phyloP scores from a whole-genome alignment of 805 yeast species.

The Candida sonorensis region DNA sequence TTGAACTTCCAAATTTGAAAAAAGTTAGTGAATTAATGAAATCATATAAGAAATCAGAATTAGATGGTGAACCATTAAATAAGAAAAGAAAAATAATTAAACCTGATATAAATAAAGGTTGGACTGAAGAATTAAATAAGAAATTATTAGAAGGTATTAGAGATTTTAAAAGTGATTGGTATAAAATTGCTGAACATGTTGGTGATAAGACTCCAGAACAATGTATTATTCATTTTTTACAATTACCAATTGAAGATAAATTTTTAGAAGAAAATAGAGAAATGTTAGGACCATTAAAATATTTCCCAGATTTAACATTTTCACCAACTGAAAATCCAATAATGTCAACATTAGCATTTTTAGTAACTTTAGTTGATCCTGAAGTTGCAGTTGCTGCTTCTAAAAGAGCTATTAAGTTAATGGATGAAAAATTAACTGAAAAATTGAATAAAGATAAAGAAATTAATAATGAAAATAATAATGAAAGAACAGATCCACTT shows the following conservation, averaged over 20 bases:
- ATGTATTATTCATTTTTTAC: slow-evolving; percentile 73
- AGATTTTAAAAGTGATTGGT: slow-evolving; percentile 71
- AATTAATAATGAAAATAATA: slow-evolving; percentile 4
- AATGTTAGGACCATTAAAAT: slow-evolving; percentile 68
- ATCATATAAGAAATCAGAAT: not conserved
- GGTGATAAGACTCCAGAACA: slow-evolving; percentile 70
- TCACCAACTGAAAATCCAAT: slow-evolving; percentile 89
- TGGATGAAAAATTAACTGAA: slow-evolving; percentile 36
- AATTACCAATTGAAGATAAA: slow-evolving; percentile 75
- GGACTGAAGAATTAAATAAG: slow-evolving; percentile 64
- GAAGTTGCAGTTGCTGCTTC: slow-evolving; percentile 83
- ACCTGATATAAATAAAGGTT: slow-evolving; percentile 37
- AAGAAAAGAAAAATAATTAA: slow-evolving; percentile 22
- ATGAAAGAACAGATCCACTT: slow-evolving; percentile 16
- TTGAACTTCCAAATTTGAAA: slow-evolving; percentile 35
- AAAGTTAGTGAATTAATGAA: slow-evolving; percentile 20
- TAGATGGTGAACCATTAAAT: slow-evolving; percentile 10
- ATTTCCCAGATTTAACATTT: slow-evolving; percentile 78
- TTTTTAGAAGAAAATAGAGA: slow-evolving; percentile 42
- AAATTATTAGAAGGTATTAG: slow-evolving; percentile 57
- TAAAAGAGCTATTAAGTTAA: slow-evolving; percentile 45
- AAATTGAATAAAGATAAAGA: slow-evolving; percentile 30
- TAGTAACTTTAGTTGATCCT: slow-evolving; percentile 80
- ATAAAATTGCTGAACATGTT: slow-evolving; percentile 56
- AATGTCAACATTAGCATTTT: slow-evolving; percentile 82